A percentile compares a stretch with the other conserved stretches of the same genome.
Conservation (phyloP, 1,139 yeast species). For the Scheffersomyces illinoinensis region DNA sequence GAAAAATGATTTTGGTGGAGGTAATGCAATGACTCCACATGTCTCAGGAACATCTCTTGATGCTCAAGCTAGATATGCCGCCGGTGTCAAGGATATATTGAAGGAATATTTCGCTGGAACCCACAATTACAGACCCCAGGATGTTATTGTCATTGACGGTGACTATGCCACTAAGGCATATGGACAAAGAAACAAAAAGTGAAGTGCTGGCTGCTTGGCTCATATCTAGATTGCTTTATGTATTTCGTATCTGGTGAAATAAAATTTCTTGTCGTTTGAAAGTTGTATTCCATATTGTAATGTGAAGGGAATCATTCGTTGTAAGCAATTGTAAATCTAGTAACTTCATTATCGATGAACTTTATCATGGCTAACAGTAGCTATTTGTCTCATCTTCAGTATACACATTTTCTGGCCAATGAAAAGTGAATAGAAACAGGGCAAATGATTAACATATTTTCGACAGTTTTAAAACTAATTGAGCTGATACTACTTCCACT, state of each 20-base stretch:
- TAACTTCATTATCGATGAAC: background rate
- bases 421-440: background rate
- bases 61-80: constrained; percentile 74
- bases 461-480: background rate
- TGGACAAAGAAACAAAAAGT: constrained; percentile 45
- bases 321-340: background rate
- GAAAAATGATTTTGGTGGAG: constrained; percentile 66
- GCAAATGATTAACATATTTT: no score
- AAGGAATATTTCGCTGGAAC: constrained; percentile 61
- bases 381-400: background rate
- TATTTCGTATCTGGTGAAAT: background rate
- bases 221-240: background rate
- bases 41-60: constrained; percentile 79
- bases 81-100: constrained; percentile 67
- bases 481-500: background rate
- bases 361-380: background rate
- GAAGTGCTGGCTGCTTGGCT: background rate
- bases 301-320: background rate
- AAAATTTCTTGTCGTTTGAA: background rate
- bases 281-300: background rate
- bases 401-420: background rate
- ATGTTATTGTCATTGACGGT: constrained; percentile 71
- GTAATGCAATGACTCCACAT: constrained; percentile 87
- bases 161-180: constrained; percentile 74
- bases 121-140: constrained; percentile 70